Evolutionary conservation across 768 basidiomycete species (phyloP).

Genomic region (Naganishia randhawae): DNA sequence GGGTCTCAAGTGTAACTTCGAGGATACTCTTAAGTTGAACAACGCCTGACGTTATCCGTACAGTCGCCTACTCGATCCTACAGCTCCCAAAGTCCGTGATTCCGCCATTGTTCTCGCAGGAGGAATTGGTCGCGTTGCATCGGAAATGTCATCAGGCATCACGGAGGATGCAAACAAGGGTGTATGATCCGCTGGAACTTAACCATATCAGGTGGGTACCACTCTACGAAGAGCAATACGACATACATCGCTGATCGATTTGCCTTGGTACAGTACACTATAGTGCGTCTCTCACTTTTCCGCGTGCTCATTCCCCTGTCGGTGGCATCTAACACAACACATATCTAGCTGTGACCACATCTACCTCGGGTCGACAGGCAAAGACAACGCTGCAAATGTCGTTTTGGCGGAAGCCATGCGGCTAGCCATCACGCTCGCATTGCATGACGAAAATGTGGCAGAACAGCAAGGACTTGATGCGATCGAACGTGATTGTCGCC

Average conservation of each 20-base stretch:
- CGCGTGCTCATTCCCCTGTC: neutral
- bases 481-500: conserved; percentile 34
- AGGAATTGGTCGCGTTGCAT: conserved; percentile 33
- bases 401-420: conserved; percentile 34
- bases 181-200: conserved; percentile 27
- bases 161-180: conserved; percentile 26
- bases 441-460: conserved; percentile 35
- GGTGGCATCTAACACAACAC: no score
- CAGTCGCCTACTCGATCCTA: conserved; percentile 37
- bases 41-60: neutral
- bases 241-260: conserved; percentile 5
- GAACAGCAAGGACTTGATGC: conserved; percentile 24
- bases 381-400: conserved; percentile 31
- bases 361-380: conserved; percentile 37
- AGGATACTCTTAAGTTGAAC: neutral
- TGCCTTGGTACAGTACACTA: conserved; percentile 23
- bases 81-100: conserved; percentile 36
- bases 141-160: conserved; percentile 31
- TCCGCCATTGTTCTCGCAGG: conserved; percentile 27
- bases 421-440: conserved; percentile 29
- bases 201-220: conserved; percentile 30
- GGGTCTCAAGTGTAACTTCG: conserved; percentile 1
- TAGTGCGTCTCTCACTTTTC: conserved; percentile 28
- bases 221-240: neutral
- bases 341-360: conserved; percentile 34